Percentiles rank a stretch among this genome's conserved stretches.
These are phyloP conservation scores for Solanum sitiens DNA, from an alignment of 257 asterid species.

Conservation along the genomic window DNA sequence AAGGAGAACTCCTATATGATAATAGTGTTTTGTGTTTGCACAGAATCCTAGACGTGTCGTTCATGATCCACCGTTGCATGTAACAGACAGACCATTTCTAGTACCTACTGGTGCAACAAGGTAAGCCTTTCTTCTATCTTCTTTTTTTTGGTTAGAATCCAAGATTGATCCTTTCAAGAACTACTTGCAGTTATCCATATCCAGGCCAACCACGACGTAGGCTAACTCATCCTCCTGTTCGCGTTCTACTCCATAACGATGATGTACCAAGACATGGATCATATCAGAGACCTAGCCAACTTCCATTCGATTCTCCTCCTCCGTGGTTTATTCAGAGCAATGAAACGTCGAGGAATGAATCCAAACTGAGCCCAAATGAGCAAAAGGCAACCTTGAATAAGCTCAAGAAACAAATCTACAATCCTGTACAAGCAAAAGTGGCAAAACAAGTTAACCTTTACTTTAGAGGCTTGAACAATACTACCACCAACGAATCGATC, in stretches of 20 bases:
- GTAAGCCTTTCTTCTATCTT: slow-evolving; percentile 5
- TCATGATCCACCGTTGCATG: slow-evolving; percentile 27
- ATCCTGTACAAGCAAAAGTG: slow-evolving; percentile 47
- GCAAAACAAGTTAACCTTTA: slow-evolving; percentile 18
- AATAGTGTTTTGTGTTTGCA: not conserved
- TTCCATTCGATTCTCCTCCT: slow-evolving; percentile 10
- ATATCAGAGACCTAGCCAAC: not conserved
- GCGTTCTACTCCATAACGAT: slow-evolving; percentile 8
- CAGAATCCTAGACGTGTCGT: slow-evolving; percentile 29
- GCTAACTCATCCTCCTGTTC: slow-evolving; percentile 9
- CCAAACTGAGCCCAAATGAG: slow-evolving; percentile 41
- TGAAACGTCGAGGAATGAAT: slow-evolving; percentile 7
- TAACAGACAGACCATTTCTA: slow-evolving; percentile 20
- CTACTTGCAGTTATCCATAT: not conserved
- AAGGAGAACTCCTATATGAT: not conserved
- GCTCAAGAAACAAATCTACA: slow-evolving; percentile 62
- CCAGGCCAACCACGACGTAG: slow-evolving; percentile 29
- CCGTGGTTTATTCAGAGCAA: slow-evolving; percentile 1
- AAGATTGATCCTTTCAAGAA: not conserved
- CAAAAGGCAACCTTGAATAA: slow-evolving; percentile 38
- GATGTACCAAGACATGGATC: slow-evolving; percentile 6
- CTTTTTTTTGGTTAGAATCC: not conserved
- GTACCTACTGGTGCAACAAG: slow-evolving; percentile 23
- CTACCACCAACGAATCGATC: not conserved
- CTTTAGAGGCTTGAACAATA: slow-evolving; percentile 25